These are phyloP conservation scores for Termitomyces sp. DNA, from an alignment of 768 basidiomycete genomes.

Conservation along the genomic window DNA sequence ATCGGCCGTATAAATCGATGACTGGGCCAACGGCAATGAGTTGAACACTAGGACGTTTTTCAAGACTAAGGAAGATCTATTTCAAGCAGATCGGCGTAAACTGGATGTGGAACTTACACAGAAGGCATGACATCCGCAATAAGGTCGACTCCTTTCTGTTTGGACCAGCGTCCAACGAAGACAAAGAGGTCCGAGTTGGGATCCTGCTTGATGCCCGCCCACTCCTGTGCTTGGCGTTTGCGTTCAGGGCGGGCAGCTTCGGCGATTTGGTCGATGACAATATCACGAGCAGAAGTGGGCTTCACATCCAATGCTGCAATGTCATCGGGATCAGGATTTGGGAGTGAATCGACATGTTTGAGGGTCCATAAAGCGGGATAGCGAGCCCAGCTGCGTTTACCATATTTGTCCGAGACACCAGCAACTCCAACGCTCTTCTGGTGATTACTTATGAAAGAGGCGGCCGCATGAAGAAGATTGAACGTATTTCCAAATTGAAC, in stretches of 20 bases:
- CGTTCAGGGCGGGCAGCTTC: conserved; percentile 88
- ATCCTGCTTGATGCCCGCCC: conserved; percentile 92
- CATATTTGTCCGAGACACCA: conserved; percentile 97
- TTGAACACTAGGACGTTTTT: conserved; percentile 83
- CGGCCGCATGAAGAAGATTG: conserved; percentile 90
- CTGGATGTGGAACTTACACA: conserved; percentile 43
- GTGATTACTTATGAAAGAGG: conserved; percentile 87
- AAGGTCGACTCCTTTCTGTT: conserved; percentile 96
- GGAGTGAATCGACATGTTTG: conserved; percentile 91
- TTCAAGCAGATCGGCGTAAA: background rate
- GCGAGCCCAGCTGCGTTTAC: conserved; percentile 94
- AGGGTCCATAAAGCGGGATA: conserved; percentile 96
- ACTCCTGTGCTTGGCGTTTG: conserved; percentile 92
- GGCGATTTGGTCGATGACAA: conserved; percentile 72
- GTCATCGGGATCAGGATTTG: conserved; percentile 93
- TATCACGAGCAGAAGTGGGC: conserved; percentile 62
- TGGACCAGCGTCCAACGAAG: conserved; percentile 97
- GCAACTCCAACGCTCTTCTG: conserved; percentile 93
- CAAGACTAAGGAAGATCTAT: conserved; percentile 45
- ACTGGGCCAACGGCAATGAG: conserved; percentile 89
- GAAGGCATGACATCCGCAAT: conserved; percentile 95
- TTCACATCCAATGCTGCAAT: conserved; percentile 88
- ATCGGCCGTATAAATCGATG: conserved; percentile 92
- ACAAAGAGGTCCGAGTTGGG: conserved; percentile 88
- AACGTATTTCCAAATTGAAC: conserved; percentile 98